These are phyloP conservation scores for Candida sakaeoensis DNA, from an alignment of 805 yeast genomes.

Conservation along the genomic window DNA sequence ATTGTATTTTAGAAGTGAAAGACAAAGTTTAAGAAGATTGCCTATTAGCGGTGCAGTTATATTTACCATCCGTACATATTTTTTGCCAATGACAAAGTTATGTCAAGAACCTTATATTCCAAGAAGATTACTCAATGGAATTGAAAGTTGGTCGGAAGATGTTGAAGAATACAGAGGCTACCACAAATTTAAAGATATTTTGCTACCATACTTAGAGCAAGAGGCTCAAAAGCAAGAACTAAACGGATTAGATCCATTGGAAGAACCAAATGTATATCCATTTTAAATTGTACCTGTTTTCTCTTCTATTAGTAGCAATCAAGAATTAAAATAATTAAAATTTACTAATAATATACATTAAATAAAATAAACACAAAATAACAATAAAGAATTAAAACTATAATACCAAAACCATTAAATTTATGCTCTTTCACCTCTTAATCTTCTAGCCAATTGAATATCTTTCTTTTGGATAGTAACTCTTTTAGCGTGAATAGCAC, in stretches of 20 bases:
- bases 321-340: no score
- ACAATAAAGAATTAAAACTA: conserved; percentile 8
- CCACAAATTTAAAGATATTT: conserved; percentile 47
- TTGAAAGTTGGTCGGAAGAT: conserved; percentile 56
- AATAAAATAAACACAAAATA: conserved; percentile 7
- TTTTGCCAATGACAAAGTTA: conserved; percentile 50
- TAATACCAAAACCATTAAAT: conserved; percentile 7
- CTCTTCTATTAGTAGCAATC: no score
- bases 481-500: conserved; percentile 51
- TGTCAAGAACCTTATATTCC: conserved; percentile 62
- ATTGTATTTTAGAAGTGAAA: conserved; percentile 57
- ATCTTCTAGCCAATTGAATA: conserved; percentile 49
- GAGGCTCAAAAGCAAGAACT: conserved; percentile 47
- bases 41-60: conserved; percentile 56
- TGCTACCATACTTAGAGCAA: conserved; percentile 51
- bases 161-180: conserved; percentile 61
- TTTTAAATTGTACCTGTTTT: no score
- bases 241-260: conserved; percentile 35
- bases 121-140: conserved; percentile 54
- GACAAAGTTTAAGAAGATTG: conserved; percentile 60
- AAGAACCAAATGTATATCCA: conserved; percentile 42
- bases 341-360: conserved; percentile 7
- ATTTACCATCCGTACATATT: conserved; percentile 64
- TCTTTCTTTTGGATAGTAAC: conserved; percentile 50
- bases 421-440: conserved; percentile 49